Base-by-base conservation (phyloP, 768 basidiomycete genomes). In the Pulveroboletus ravenelii region DNA sequence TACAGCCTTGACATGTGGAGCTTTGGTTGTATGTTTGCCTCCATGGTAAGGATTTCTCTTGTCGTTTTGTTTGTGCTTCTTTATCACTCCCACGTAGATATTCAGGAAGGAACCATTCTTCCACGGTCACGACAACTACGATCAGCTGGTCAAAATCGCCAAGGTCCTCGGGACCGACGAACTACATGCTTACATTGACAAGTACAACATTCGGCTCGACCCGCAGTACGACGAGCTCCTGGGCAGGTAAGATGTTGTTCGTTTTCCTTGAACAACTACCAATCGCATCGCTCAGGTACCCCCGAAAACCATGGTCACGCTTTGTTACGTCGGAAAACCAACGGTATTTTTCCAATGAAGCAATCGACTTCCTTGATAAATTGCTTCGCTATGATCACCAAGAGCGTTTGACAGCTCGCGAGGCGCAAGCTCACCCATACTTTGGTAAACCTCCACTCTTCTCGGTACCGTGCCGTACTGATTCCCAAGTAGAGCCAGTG, bases 101-200 rank as follows among this genome's bases (percentile, higher is more conserved):
- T 97, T 98, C 81, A 84, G 95, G 60, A 97, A 97, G 69, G 95
- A 97, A 68, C 95, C 95, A 20, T 96, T 97, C 75, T 98, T 98
- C 81, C 95, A 98, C 63, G 95, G 95, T 14, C 94, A 96, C 65
- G 94, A 98, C 71, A 98, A 98, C 71, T 95, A 95, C 63, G 95
- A 98, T 72, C 95, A 97, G 66, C 75, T 98, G 51, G 94, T 95
- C 64, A 98, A 96, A 74, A 98, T 98, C 57, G 86, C 93, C 48
- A 98, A 97, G 74, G 93, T 98, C 44, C 77, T 98, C 53, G 95
- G 95, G 40, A 98, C 95, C 5, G 95, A 97, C 58, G 95, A 95
- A 61, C 71, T 98, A 32, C 95, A 90, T 66, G 75, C 82, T 38
- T 98, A 97, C 69, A 81, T 92, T 54, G 90, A 93, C 69, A 92